phyloP scores from a whole-genome alignment of 2,329 filamentous ascomycete genomes.

The Talaromyces sp. region DNA sequence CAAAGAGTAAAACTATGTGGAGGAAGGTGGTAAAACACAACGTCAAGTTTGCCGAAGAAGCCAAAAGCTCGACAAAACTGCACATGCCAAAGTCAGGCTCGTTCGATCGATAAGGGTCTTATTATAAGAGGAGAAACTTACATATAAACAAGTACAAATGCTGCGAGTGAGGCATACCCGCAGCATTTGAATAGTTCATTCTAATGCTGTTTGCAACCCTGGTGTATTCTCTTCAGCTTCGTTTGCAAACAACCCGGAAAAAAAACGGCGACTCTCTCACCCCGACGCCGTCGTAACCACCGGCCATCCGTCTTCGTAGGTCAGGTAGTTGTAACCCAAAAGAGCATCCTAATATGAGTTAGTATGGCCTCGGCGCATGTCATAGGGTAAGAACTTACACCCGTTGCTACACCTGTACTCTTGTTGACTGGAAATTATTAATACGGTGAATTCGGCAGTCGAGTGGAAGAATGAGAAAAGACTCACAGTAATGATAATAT shows the following conservation, averaged over 20 bases:
- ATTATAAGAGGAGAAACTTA: neutral
- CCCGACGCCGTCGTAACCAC: slow-evolving; percentile 12
- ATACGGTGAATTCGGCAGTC: neutral
- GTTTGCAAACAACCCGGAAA: neutral
- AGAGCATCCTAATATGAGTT: slow-evolving; percentile 24
- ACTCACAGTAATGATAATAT: slow-evolving; percentile 36
- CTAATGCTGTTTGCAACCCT: neutral
- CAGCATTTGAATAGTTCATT: neutral
- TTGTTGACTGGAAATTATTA: slow-evolving; percentile 24
- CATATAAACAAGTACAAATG: neutral
- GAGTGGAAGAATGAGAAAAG: neutral
- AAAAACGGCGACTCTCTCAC: neutral
- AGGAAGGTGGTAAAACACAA: neutral
- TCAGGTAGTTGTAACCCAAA: slow-evolving; percentile 34
- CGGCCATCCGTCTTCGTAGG: slow-evolving; percentile 35
- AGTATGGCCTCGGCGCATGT: neutral
- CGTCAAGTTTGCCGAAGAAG: neutral
- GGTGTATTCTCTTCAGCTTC: neutral
- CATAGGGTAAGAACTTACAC: slow-evolving; percentile 12
- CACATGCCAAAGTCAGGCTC: neutral
- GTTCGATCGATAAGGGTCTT: neutral
- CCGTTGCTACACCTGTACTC: slow-evolving; percentile 22
- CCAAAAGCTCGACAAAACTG: neutral
- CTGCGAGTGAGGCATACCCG: neutral
- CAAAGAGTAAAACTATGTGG: neutral